Evolutionary conservation across 148 eudicot species (phyloP).

Genomic region (Vaccinium myrtillus): DNA sequence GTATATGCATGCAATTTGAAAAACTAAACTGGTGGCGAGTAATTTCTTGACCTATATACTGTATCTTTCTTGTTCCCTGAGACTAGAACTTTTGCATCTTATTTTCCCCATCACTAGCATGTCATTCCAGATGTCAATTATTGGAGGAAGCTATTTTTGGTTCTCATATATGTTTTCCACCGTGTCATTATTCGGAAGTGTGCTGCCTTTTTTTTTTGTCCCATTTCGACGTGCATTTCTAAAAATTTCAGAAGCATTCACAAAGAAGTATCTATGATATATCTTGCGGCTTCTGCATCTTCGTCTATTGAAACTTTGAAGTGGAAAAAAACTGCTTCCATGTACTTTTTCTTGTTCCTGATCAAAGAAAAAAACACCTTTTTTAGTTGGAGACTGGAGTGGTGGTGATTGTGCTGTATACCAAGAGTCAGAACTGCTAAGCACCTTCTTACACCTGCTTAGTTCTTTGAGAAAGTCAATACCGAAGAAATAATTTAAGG

Average conservation of each 20-base stretch:
- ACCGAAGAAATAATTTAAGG: not conserved
- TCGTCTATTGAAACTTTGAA: not conserved
- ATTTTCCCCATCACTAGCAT: not conserved
- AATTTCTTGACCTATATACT: not conserved
- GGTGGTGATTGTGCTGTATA: not conserved
- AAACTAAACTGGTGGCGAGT: not conserved
- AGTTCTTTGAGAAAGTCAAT: not conserved
- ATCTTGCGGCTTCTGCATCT: not conserved
- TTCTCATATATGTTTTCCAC: not conserved
- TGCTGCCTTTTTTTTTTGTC: not conserved
- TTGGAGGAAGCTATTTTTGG: not conserved
- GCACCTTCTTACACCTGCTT: not conserved
- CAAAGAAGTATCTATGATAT: not conserved
- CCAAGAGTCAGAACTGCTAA: not conserved
- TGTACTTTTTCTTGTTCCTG: not conserved
- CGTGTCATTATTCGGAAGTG: not conserved
- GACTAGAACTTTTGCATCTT: not conserved
- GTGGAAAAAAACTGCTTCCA: not conserved
- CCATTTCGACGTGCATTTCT: not conserved
- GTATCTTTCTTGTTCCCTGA: not conserved
- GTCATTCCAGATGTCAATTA: not conserved
- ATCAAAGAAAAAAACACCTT: too few species aligned
- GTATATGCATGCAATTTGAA: not conserved
- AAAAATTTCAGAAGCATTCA: not conserved
- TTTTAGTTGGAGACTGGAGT: not conserved